Conservation (phyloP, 2,329 filamentous ascomycete genomes). For the Dactylellina sp. region DNA sequence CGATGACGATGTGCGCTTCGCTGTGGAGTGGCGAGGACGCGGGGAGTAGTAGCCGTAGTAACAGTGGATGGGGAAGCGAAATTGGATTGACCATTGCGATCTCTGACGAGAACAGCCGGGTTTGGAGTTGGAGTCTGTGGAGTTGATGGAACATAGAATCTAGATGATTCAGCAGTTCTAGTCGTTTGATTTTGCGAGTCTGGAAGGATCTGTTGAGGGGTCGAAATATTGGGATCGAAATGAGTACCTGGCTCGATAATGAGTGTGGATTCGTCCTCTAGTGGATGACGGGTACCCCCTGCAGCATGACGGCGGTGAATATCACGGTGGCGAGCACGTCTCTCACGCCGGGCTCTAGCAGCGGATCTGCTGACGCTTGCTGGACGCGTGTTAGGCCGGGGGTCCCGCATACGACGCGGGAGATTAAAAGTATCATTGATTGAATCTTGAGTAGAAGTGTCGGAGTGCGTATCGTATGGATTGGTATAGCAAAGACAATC, state of each 20-base stretch:
- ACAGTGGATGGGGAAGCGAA: too few species aligned
- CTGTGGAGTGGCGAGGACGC: not conserved
- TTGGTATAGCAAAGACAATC: slow-evolving; percentile 22
- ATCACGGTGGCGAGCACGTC: not conserved
- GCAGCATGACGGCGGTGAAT: not conserved
- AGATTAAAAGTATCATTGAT: slow-evolving; percentile 29
- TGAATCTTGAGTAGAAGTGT: slow-evolving; percentile 27
- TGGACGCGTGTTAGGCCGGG: not conserved
- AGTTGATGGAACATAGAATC: not conserved
- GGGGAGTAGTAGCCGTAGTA: too few species aligned
- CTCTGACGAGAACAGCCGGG: not conserved
- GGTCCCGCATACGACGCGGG: slow-evolving; percentile 8
- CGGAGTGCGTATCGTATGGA: slow-evolving; percentile 14
- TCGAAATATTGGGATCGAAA: not conserved
- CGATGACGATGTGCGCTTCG: not conserved
- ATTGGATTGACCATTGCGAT: not conserved
- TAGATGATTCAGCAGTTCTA: not conserved
- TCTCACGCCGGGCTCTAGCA: not conserved
- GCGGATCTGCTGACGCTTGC: not conserved
- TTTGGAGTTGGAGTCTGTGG: not conserved
- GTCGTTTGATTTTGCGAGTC: not conserved
- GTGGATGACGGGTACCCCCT: not conserved
- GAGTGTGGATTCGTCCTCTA: slow-evolving; percentile 3
- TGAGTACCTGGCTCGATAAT: slow-evolving; percentile 14
- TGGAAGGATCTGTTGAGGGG: slow-evolving; percentile 2